A percentile compares a stretch with the other conserved stretches of the same genome.
phyloP scores from a whole-genome alignment of 2,329 filamentous ascomycete genomes.

The Ophiostoma ips region DNA sequence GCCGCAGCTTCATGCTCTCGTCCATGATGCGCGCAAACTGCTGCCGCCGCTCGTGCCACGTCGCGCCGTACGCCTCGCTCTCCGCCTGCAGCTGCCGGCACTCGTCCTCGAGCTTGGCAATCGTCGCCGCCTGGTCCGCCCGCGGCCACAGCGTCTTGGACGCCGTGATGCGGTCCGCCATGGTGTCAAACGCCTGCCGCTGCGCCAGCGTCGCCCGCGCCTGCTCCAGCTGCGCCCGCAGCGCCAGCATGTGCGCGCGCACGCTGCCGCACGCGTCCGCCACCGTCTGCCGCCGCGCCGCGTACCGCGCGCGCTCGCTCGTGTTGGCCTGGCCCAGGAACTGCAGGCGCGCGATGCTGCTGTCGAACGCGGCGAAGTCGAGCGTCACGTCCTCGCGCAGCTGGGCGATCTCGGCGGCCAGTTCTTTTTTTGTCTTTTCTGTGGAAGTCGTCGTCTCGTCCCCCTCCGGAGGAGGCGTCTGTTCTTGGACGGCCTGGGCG shows the following conservation, averaged over 20 bases:
- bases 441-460: conserved; percentile 9
- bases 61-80: conserved; percentile 64
- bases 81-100: conserved; percentile 78
- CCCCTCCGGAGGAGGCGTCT: conserved; percentile 52
- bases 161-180: conserved; percentile 74
- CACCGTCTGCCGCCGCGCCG: conserved; percentile 66
- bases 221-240: conserved; percentile 63
- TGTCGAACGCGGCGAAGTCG: conserved; percentile 81
- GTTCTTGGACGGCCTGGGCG: conserved; percentile 34
- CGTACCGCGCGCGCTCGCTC: conserved; percentile 71
- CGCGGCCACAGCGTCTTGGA: conserved; percentile 67
- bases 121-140: conserved; percentile 66
- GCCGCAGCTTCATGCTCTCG: conserved; percentile 73
- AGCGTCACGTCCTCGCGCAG: conserved; percentile 74
- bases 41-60: conserved; percentile 71
- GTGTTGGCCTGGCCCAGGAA: conserved; percentile 74
- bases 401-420: conserved; percentile 37
- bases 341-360: conserved; percentile 74
- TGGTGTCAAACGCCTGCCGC: conserved; percentile 74
- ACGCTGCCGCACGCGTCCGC: conserved; percentile 64
- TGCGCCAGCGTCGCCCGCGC: conserved; percentile 62
- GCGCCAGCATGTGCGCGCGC: conserved; percentile 53
- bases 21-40: conserved; percentile 84
- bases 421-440: conserved; percentile 5
- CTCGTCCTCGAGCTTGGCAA: conserved; percentile 75